Evolutionary conservation across 768 basidiomycete genomes (phyloP), one percentile per base, ranked within the genome.

Genomic region (Suillus spraguei): DNA sequence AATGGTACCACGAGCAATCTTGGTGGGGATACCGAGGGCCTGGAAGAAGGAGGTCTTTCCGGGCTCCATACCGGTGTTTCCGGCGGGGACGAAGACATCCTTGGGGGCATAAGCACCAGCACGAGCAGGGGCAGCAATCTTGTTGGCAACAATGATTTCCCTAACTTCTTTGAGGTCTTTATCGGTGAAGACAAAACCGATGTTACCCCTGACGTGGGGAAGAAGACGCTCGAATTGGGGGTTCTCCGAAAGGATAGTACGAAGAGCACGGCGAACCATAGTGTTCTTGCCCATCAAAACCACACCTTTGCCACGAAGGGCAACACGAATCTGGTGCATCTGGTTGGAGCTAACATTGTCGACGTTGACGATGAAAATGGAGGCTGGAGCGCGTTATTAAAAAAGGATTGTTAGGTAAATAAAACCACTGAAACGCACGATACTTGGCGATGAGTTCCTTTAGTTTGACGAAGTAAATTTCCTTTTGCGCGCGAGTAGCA

Each of bases 41-140:
- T 99, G 97, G 94, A 99, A 99, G 94, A 99, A 99, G 71, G 97
- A 97, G 65, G 97, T 99, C 87, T 99, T 99, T 74, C 97, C 97
- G 71, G 97, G 97, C 79, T 99, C 97, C 97, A 99, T 99, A 80
- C 96, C 96, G 62, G 97, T 99, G 89, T 99, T 99, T 65, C 95
- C 91, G 52, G 90, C 94, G 41, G 96, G 95, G 70, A 99, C 92
- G 65, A 80, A 81, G 73, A 99, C 97, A 71, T 99, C 90, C 81
- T 87, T 88, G 74, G 97, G 92, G 42, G 97, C 96, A 71, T 88
- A 86, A 41, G 97, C 97, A 85, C 96, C 97, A 67, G 97, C 96
- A 85, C 97, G 95, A 69, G 97, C 97, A 53, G 97, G 97, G 59
- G 97, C 97, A 60, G 94, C 94, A 67, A 99, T 96, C 83, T 96